phyloP scores from a whole-genome alignment of 768 basidiomycete genomes.

The Coprinopsis sp. region DNA sequence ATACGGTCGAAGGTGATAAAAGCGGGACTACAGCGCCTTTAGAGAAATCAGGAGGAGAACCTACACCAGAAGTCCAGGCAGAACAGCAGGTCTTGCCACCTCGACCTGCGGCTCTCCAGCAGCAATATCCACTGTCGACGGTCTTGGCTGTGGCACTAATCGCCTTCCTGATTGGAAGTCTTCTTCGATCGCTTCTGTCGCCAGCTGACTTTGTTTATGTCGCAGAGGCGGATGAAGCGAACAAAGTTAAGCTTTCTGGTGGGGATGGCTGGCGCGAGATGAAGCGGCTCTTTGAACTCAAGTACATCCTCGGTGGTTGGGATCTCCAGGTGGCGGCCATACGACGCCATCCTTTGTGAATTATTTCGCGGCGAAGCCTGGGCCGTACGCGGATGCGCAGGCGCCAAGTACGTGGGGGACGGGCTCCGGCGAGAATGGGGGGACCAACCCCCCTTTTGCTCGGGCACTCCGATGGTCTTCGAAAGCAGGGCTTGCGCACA shows the following conservation, averaged over 20 bases:
- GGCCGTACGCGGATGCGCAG: too few species aligned
- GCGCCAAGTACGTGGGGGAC: too few species aligned
- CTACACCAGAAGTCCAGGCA: background rate
- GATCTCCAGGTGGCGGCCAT: slow-evolving; percentile 86
- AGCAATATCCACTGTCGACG: slow-evolving; percentile 44
- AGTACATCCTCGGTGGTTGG: slow-evolving; percentile 79
- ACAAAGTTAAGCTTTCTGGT: slow-evolving; percentile 17
- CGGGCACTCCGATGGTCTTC: too few species aligned
- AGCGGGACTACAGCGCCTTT: slow-evolving; percentile 14
- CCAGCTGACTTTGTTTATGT: slow-evolving; percentile 91
- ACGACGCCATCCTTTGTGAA: slow-evolving; percentile 44
- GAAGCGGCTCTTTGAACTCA: slow-evolving; percentile 73
- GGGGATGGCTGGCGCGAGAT: slow-evolving; percentile 79
- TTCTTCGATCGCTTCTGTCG: slow-evolving; percentile 81
- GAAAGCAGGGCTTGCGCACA: too few species aligned
- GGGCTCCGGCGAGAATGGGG: too few species aligned
- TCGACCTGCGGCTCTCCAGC: background rate
- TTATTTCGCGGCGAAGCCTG: too few species aligned
- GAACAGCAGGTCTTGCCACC: background rate
- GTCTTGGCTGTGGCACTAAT: slow-evolving; percentile 78
- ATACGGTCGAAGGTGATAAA: slow-evolving; percentile 17
- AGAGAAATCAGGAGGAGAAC: background rate
- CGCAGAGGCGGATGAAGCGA: slow-evolving; percentile 50
- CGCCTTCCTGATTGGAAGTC: slow-evolving; percentile 86
- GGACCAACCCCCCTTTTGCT: too few species aligned